These are phyloP conservation scores for Paramecium octaurelia DNA, from an alignment of 73 alveolate species.

Conservation along the genomic window DNA sequence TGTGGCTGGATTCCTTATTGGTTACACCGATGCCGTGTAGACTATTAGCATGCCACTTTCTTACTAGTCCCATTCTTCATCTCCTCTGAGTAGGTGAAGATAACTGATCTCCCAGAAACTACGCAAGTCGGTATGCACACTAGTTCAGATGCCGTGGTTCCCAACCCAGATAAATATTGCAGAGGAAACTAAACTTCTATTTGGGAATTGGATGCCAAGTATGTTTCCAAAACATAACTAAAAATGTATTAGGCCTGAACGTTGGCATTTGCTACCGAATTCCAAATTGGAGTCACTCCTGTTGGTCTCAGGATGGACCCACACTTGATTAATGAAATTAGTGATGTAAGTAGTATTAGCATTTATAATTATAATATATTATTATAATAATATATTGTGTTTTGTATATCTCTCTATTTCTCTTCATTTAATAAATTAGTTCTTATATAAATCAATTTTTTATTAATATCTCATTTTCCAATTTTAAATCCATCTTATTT, in stretches of 20 bases:
- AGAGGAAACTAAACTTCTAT: slow-evolving; percentile 46
- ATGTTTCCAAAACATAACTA: slow-evolving; percentile 44
- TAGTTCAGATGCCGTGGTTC: neutral
- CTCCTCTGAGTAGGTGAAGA: slow-evolving; percentile 48
- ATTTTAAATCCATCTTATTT: neutral
- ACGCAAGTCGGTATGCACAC: slow-evolving; percentile 50
- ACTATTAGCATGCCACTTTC: neutral
- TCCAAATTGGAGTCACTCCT: slow-evolving; percentile 50
- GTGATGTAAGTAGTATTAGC: neutral
- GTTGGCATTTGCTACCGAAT: slow-evolving; percentile 56
- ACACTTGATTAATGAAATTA: neutral
- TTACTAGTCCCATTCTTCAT: slow-evolving; percentile 54
- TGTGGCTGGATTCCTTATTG: slow-evolving; percentile 38
- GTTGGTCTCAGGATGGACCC: slow-evolving; percentile 48
- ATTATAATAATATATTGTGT: neutral
- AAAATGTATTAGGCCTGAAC: slow-evolving; percentile 56
- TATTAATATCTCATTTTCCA: neutral
- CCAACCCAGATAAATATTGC: slow-evolving; percentile 20
- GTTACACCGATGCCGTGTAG: slow-evolving; percentile 52
- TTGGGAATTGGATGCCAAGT: slow-evolving; percentile 27
- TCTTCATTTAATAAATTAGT: neutral
- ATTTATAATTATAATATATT: neutral
- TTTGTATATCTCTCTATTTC: neutral
- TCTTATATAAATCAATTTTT: neutral
- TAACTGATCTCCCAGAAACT: slow-evolving; percentile 26